Evolutionary conservation across 768 basidiomycete genomes (phyloP).

Genomic region (Leccinum disarticulatum): DNA sequence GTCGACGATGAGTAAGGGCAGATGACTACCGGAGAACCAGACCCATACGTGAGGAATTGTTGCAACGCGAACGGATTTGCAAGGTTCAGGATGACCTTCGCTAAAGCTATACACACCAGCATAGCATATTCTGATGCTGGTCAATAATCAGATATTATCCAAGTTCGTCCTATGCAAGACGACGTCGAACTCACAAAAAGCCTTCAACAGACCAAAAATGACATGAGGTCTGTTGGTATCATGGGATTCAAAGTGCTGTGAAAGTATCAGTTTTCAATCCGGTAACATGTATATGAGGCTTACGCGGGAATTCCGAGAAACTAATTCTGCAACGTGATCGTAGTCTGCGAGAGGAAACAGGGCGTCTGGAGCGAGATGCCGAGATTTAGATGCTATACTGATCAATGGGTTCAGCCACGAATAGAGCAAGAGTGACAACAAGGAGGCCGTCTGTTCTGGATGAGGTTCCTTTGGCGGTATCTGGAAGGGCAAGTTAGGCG

Average conservation of each 20-base stretch:
- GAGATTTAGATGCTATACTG: constrained; percentile 37
- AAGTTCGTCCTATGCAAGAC: not conserved
- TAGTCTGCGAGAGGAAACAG: constrained; percentile 53
- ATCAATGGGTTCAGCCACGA: constrained; percentile 55
- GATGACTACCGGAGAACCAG: not conserved
- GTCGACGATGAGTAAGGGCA: not conserved
- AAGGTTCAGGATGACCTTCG: constrained; percentile 2
- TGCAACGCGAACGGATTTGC: constrained; percentile 9
- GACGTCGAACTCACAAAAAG: constrained; percentile 5
- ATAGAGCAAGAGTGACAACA: constrained; percentile 39
- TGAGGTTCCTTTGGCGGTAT: constrained; percentile 16
- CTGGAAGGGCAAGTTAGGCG: constrained; percentile 9
- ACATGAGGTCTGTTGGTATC: not conserved
- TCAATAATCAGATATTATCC: not conserved
- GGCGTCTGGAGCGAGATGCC: constrained; percentile 42
- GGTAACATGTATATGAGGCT: constrained; percentile 6
- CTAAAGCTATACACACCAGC: not conserved
- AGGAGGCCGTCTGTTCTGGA: constrained; percentile 42
- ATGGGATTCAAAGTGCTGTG: constrained; percentile 1
- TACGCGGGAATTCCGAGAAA: constrained; percentile 31
- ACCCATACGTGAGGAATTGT: constrained; percentile 8
- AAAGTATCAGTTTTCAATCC: not conserved
- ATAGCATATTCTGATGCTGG: constrained; percentile 5
- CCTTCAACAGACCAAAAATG: constrained; percentile 3
- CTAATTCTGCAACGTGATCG: constrained; percentile 34